Evolutionary conservation across 1,284 basidiomycete species (phyloP).

Genomic region (Puccinia horiana): DNA sequence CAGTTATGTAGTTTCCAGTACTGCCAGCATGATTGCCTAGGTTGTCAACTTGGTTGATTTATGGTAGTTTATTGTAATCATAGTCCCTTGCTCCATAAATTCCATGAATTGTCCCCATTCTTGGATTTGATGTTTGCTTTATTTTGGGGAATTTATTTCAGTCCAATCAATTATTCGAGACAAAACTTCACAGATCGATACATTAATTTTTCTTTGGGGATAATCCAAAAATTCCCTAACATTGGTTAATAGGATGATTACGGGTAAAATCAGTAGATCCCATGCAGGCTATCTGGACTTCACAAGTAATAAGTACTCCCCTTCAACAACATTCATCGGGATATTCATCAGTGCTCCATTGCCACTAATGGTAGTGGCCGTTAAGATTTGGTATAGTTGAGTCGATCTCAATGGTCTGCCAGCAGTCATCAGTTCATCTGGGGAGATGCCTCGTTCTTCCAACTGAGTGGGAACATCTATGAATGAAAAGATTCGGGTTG

Average conservation of each 20-base stretch:
- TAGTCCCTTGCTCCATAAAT: too few species aligned
- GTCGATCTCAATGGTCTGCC: constrained; percentile 16
- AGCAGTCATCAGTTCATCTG: not conserved
- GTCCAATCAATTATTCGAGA: not conserved
- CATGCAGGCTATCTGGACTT: not conserved
- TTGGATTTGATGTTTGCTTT: too few species aligned
- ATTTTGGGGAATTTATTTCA: not conserved
- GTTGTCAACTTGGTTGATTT: too few species aligned
- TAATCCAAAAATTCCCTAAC: not conserved
- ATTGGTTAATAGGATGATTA: too few species aligned
- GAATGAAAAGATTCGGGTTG: not conserved
- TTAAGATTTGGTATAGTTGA: constrained; percentile 23
- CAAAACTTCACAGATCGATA: not conserved
- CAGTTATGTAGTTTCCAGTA: too few species aligned
- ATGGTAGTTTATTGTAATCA: too few species aligned
- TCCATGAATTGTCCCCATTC: too few species aligned
- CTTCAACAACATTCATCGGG: constrained; percentile 19
- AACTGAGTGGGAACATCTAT: constrained; percentile 39
- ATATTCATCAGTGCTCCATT: constrained; percentile 36
- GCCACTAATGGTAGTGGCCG: constrained; percentile 14
- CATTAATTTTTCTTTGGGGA: not conserved
- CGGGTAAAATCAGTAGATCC: not conserved
- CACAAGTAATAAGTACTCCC: constrained; percentile 27
- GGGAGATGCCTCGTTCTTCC: not conserved
- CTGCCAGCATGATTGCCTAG: too few species aligned